These are phyloP conservation scores for Penicillium digitatum DNA, from an alignment of 2,329 filamentous ascomycete genomes.

Conservation along the genomic window DNA sequence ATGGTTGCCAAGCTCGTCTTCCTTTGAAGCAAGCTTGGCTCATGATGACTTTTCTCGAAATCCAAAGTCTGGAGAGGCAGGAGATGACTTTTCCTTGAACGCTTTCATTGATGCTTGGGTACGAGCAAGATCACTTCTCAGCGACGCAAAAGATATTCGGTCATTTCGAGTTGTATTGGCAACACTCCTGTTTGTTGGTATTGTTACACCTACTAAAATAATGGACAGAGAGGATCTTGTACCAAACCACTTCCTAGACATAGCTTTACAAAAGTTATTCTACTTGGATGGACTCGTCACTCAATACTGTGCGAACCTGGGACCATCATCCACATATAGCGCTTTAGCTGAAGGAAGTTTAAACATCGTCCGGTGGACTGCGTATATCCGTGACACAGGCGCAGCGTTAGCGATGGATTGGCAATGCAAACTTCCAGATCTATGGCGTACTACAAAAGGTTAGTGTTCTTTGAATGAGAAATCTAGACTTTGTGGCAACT, in stretches of 20 bases:
- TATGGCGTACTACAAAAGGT: constrained; percentile 5
- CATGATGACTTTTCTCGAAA: neutral
- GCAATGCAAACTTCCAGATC: constrained; percentile 15
- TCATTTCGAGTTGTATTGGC: constrained; percentile 24
- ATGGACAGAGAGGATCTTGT: neutral
- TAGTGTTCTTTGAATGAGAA: neutral
- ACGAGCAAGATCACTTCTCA: constrained; percentile 11
- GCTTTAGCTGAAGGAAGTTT: constrained; percentile 19
- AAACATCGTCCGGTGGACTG: constrained; percentile 21
- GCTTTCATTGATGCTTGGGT: constrained; percentile 19
- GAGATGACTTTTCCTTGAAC: neutral
- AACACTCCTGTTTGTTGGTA: constrained; percentile 23
- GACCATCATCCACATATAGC: constrained; percentile 17
- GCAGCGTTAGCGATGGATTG: constrained; percentile 17
- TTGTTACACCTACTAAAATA: constrained; percentile 13
- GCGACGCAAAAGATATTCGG: constrained; percentile 4
- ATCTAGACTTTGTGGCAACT: neutral
- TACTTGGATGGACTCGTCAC: constrained; percentile 14
- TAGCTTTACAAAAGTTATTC: constrained; percentile 14
- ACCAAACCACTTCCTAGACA: constrained; percentile 15
- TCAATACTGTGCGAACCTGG: constrained; percentile 18
- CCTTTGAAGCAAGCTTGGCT: neutral
- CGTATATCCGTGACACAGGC: constrained; percentile 25
- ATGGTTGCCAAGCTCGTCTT: constrained; percentile 12
- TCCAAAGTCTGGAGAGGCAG: neutral